Evolutionary conservation across 2,329 filamentous ascomycete genomes (phyloP), one percentile per base, ranked within the genome.

Genomic region (Diplodia mutila): DNA sequence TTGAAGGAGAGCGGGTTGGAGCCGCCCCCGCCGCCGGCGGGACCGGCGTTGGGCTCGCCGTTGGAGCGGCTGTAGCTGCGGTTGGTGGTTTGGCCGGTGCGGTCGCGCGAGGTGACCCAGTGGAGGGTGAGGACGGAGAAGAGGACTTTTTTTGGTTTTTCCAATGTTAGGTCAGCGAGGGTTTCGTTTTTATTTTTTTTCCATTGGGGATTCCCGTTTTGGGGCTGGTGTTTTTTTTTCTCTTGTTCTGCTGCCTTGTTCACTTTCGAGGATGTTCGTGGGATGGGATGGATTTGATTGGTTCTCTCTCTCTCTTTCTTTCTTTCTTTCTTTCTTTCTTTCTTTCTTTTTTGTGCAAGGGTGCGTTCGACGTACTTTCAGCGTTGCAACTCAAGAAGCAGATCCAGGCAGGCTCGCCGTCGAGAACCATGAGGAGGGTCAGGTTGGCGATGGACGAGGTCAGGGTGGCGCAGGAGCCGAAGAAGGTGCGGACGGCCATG

Each of bases 71-170:
- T 21, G 61, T 65, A 42, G 48, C 21, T 27, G 29, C 48, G 34
- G 61, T 65, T 46, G 49, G 48, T 65, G 32, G 48, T 53, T 23
- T 65, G 49, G 49, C 37, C 34, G 16, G 48, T 53, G 27, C 46
- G 46, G 29, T 63, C 59, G 59, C 59, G 59, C 7, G 61, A 65
- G 8, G 61, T 65, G 49, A 65, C 61, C 61, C 61, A 65, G 61
- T 65, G 51, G 7, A 65, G 61, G 18, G 23, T 32, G 21, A 65
- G 49, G 32, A 32, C 49, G 11, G 49, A 54, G 65, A 54, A 65
- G 25, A 65, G 49, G 32, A 65, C 61, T 64, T 46, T 21, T 6
- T 12, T n/a, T n/a, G n/a, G n/a, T n/a, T n/a, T n/a, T n/a, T n/a
- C n/a, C n/a, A 23, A 14, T 2, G 16, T 8, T 54, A 6, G 52